Conservation (phyloP, 2,329 filamentous ascomycete species). For the Aureobasidium subglaciale region DNA sequence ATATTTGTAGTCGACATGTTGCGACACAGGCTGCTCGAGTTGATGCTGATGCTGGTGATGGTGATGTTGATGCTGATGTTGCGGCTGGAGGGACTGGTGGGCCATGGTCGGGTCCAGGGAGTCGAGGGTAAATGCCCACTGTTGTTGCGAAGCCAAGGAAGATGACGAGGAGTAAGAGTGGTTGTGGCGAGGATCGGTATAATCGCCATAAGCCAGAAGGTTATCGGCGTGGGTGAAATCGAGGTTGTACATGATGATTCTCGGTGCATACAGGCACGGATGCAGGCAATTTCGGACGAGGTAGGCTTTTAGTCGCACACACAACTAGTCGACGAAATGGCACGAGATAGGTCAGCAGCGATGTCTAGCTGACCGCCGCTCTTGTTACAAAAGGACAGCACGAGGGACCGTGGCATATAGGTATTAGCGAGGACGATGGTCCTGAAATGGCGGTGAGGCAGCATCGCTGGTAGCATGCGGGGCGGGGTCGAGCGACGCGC, state of each 20-base stretch:
- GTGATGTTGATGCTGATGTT: constrained; percentile 17
- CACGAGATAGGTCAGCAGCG: constrained; percentile 2
- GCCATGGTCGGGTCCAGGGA: constrained; percentile 25
- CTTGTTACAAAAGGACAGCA: constrained; percentile 5
- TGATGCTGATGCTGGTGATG: constrained; percentile 13
- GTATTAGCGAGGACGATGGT: constrained; percentile 5
- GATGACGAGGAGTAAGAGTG: constrained; percentile 21
- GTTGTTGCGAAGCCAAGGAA: constrained; percentile 2
- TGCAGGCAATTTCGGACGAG: constrained; percentile 3
- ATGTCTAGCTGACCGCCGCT: constrained; percentile 12
- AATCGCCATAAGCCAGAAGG: constrained; percentile 35
- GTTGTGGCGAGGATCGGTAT: constrained; percentile 26
- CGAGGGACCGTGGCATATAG: constrained; percentile 8
- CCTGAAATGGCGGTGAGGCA: constrained; percentile 17
- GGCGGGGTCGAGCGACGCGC: constrained; percentile 9
- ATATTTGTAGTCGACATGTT: constrained; percentile 15
- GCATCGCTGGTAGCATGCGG: constrained; percentile 19
- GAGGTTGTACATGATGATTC: constrained; percentile 35
- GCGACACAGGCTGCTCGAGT: constrained; percentile 1
- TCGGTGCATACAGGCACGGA: not conserved
- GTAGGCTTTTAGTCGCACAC: constrained; percentile 6
- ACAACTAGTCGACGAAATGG: constrained; percentile 1
- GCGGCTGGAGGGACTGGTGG: constrained; percentile 19
- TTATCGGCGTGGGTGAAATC: constrained; percentile 33
- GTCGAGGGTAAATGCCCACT: constrained; percentile 16